Evolutionary conservation across 2,329 filamentous ascomycete genomes (phyloP), one percentile per base, ranked within the genome.

Genomic region (Fusarium papillatum): DNA sequence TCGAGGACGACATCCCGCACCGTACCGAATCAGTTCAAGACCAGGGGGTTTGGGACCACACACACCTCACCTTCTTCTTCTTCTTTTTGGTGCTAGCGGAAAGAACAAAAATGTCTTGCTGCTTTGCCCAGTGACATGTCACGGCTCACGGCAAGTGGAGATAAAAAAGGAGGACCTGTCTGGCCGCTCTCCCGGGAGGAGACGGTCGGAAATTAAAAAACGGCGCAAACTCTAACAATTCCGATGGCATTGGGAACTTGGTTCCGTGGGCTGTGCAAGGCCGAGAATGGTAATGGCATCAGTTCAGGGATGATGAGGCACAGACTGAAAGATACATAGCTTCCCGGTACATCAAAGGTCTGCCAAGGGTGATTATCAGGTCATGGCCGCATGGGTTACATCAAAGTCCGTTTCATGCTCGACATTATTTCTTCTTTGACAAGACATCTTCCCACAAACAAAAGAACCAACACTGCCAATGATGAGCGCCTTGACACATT

Each of bases 171-270:
- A n/a, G n/a, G 19, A 19, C 55, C 8, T 50, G n/a, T 36, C 55
- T 50, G 14, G 46, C 16, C 46, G 46, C 46, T 38, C 55, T 31
- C n/a, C 55, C 31, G 16, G 16, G 24, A 24, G 14, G 16, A 26
- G 31, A 60, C 34, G 34, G n/a, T 19, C 57, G 57, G 57, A 60
- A 60, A 60, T 60, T 60, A 39, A 57, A 57, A 57, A 57, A 36
- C 53, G 34, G 57, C 57, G 38, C 38, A 22, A 62, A 43, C 36
- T 62, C 36, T 43, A 62, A 62, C 53, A 57, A 57, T 16, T n/a
- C 53, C 29, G 8, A 34, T 57, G 29, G 34, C 46, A 26, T 48
- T 48, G 22, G 43, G 46, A 48, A 24, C 7, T 19, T 57, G 19
- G 19, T 57, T 22, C 50, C 50, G 50, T 43, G 24, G 24, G 24